Conservation (phyloP, 2,329 filamentous ascomycete species). For the Fusarium lyarnte region DNA sequence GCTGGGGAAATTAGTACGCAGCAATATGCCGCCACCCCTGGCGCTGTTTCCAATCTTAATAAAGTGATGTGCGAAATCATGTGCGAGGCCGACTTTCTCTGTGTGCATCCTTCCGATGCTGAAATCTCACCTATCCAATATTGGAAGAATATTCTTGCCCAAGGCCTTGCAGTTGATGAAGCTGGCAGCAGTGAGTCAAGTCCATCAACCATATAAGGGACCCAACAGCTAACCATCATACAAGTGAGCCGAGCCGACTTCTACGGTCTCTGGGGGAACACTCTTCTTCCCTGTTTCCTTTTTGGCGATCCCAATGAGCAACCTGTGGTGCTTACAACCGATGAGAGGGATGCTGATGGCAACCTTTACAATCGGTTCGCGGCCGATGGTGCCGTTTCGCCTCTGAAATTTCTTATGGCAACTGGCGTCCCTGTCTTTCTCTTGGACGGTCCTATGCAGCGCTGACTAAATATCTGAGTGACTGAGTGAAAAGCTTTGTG, state of each 20-base stretch:
- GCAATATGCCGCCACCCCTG: background rate
- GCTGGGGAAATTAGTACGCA: background rate
- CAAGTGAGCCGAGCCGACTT: constrained; percentile 32
- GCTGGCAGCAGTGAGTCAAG: constrained; percentile 26
- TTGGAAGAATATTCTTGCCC: background rate
- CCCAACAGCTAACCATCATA: background rate
- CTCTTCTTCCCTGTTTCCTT: constrained; percentile 30
- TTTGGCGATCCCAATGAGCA: constrained; percentile 19
- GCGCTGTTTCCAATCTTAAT: background rate
- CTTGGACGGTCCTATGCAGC: background rate
- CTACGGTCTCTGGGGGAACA: constrained; percentile 38
- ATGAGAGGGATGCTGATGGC: background rate
- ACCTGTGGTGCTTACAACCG: background rate
- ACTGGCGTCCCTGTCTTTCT: background rate
- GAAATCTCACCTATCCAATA: background rate
- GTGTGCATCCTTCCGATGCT: constrained; percentile 5
- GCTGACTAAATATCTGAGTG: background rate
- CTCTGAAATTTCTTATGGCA: background rate
- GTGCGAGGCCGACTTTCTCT: constrained; percentile 13
- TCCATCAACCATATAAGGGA: background rate
- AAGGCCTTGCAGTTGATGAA: constrained; percentile 36
- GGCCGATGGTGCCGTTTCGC: background rate
- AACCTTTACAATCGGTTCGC: background rate
- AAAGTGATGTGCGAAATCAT: background rate
- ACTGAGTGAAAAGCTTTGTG: too few species aligned